These are phyloP conservation scores for Glycine latifolia DNA, from an alignment of 306 rosid species.

Conservation along the genomic window DNA sequence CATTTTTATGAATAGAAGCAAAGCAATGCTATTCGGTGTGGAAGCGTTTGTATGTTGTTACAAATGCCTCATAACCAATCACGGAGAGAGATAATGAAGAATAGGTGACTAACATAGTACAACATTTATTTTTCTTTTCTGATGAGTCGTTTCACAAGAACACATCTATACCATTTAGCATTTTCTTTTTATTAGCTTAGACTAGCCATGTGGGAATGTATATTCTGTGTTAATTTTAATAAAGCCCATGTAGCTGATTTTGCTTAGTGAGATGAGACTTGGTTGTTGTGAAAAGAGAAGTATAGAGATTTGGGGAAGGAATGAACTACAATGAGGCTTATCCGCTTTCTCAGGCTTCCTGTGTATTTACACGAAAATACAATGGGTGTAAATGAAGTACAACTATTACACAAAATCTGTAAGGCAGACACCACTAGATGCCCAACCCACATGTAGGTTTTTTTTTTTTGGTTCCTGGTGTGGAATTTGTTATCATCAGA, in stretches of 20 bases:
- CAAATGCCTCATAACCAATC: too few species aligned
- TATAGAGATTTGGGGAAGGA: background rate
- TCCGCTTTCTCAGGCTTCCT: background rate
- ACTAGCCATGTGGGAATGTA: background rate
- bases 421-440: too few species aligned
- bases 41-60: too few species aligned
- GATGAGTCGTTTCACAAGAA: background rate
- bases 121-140: background rate
- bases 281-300: background rate
- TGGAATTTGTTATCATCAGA: too few species aligned
- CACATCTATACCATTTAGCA: slow-evolving; percentile 1
- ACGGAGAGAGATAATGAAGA: too few species aligned
- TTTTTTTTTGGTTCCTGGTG: too few species aligned
- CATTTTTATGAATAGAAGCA: slow-evolving; percentile 6
- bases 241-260: background rate
- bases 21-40: too few species aligned
- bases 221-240: background rate
- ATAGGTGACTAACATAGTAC: too few species aligned
- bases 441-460: too few species aligned
- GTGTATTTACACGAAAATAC: too few species aligned
- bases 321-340: slow-evolving; percentile 9
- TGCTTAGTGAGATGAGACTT: background rate
- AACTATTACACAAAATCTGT: background rate
- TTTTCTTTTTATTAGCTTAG: background rate
- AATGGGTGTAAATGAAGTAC: too few species aligned